These are phyloP conservation scores for Fusarium begoniae DNA, from an alignment of 2,329 filamentous ascomycete species.

Conservation along the genomic window DNA sequence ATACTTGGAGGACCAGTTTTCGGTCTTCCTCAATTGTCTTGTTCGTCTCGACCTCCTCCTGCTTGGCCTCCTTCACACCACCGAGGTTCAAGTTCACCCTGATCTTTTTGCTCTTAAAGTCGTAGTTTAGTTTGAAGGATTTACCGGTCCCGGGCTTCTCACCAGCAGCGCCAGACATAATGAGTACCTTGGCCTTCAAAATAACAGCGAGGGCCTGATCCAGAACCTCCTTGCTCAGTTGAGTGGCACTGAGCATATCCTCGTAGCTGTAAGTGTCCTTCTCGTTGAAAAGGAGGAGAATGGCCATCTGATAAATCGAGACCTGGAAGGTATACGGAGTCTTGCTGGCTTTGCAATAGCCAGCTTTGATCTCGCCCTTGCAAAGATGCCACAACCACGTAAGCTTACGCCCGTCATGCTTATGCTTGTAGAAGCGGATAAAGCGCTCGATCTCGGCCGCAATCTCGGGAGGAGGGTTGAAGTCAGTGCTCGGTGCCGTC, in stretches of 20 bases:
- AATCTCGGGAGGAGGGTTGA: conserved; percentile 87
- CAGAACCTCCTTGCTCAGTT: conserved; percentile 81
- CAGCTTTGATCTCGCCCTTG: conserved; percentile 95
- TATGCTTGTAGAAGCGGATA: conserved; percentile 90
- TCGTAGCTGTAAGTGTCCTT: conserved; percentile 85
- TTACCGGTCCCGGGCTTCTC: conserved; percentile 82
- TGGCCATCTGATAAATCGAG: conserved; percentile 97
- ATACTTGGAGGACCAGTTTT: conserved; percentile 94
- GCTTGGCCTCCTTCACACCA: conserved; percentile 95
- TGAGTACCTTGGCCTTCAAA: conserved; percentile 90
- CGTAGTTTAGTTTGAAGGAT: conserved; percentile 85
- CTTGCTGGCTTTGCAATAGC: conserved; percentile 89
- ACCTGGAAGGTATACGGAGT: conserved; percentile 97
- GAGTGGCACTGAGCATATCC: conserved; percentile 84
- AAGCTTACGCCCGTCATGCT: conserved; percentile 95
- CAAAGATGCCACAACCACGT: conserved; percentile 99
- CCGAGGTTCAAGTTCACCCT: conserved; percentile 95
- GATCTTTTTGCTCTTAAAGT: conserved; percentile 98
- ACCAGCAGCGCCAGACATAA: conserved; percentile 71
- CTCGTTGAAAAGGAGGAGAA: conserved; percentile 94
- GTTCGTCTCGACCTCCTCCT: conserved; percentile 95
- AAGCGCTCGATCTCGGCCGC: conserved; percentile 90
- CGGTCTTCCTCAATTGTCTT: conserved; percentile 99
- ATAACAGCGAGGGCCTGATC: conserved; percentile 88
- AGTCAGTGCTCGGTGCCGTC: conserved; percentile 84